phyloP scores from a whole-genome alignment of 2,329 filamentous ascomycete genomes.

The Emergomyces orientalis region DNA sequence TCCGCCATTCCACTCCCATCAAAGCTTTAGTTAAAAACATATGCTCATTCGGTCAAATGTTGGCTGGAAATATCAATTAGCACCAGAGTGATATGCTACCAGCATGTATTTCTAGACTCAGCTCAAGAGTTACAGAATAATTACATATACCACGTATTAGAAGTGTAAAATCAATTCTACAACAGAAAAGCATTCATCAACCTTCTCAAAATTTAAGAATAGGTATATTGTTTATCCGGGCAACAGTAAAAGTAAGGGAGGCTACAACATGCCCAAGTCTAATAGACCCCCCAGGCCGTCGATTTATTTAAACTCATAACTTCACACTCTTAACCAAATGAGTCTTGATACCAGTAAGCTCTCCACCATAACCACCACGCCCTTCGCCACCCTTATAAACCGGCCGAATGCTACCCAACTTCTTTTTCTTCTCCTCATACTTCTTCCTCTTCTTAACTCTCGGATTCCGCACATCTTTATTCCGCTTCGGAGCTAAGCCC shows the following conservation, averaged over 20 bases:
- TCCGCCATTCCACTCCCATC: not conserved
- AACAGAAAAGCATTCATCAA: not conserved
- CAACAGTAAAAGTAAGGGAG: not conserved
- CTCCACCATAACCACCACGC: constrained; percentile 78
- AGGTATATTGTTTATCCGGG: not conserved
- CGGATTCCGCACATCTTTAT: constrained; percentile 91
- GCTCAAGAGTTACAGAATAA: not conserved
- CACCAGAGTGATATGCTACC: not conserved
- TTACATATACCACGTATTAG: not conserved
- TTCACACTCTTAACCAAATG: constrained; percentile 89
- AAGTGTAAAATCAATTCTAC: not conserved
- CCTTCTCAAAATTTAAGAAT: not conserved
- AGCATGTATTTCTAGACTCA: not conserved
- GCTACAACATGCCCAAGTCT: not conserved
- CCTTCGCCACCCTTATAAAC: constrained; percentile 80
- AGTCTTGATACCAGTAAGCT: constrained; percentile 90
- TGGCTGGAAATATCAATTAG: not conserved
- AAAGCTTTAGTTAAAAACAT: not conserved
- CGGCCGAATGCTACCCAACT: constrained; percentile 75
- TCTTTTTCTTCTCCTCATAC: constrained; percentile 96
- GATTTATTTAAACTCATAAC: constrained; percentile 36
- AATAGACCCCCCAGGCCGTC: not conserved
- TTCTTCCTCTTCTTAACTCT: constrained; percentile 97
- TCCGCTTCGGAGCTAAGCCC: constrained; percentile 76
- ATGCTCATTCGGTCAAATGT: not conserved